A percentile compares a stretch with the other conserved stretches of the same genome.
Evolutionary conservation across 768 basidiomycete genomes (phyloP).

Genomic region (Suillus sp.): DNA sequence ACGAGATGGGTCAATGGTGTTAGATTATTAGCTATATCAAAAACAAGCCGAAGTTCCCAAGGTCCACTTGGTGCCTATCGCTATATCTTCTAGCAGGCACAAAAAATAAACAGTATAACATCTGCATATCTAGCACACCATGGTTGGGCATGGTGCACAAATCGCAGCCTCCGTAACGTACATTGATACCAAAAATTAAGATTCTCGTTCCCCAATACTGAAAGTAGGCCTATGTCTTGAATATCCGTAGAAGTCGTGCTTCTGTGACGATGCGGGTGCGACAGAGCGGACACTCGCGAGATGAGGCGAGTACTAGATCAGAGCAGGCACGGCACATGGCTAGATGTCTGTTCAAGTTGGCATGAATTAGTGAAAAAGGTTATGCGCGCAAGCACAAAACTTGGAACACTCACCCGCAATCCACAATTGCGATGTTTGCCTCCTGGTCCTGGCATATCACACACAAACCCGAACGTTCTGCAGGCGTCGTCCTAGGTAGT

Average conservation of each 20-base stretch:
- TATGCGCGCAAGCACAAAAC: neutral
- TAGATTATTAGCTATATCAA: neutral
- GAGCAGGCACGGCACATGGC: constrained; percentile 79
- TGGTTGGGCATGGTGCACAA: neutral
- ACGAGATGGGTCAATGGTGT: neutral
- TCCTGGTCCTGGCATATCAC: constrained; percentile 95
- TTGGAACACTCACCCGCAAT: constrained; percentile 75
- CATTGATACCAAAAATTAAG: neutral
- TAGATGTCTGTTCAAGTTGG: constrained; percentile 69
- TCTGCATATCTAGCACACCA: neutral
- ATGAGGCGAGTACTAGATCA: constrained; percentile 75
- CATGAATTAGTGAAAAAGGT: neutral
- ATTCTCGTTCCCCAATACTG: neutral
- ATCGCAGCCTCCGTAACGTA: neutral
- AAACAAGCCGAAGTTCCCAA: neutral
- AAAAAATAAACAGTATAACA: neutral
- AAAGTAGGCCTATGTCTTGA: constrained; percentile 43
- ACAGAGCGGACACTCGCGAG: constrained; percentile 89
- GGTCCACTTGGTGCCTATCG: neutral
- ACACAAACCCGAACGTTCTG: constrained; percentile 78
- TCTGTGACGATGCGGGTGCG: constrained; percentile 87
- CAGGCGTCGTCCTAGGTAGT: constrained; percentile 20
- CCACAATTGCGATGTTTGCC: constrained; percentile 90
- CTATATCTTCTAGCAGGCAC: neutral
- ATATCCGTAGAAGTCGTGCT: constrained; percentile 78